Evolutionary conservation across 352 stramenopile genomes (phyloP), one percentile per base, ranked within the genome.

Genomic region (Pythium biforme): DNA sequence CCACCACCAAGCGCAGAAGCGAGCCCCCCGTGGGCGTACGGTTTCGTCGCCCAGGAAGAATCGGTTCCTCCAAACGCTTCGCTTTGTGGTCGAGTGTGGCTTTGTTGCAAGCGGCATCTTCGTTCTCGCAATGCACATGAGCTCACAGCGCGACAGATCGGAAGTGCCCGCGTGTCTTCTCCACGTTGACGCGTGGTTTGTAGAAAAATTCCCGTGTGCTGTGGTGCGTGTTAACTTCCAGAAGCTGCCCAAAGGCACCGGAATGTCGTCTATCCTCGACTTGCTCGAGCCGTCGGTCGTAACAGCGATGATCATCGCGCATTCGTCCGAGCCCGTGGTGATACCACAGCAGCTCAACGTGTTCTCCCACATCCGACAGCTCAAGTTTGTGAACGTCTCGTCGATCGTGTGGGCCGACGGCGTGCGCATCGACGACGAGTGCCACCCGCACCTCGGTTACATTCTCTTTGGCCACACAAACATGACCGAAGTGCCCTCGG

Each of bases 151-250:
- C 5, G 34, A 49, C 14, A 1, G n/a, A 25, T 34, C 33, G 8
- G 14, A 55, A 19, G 34, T 49, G 2, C 47, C 56, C 9, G 27
- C 11, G 5, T 63, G 56, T 51, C 20, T 40, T 2, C 47, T 63
- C 17, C 56, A 68, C 19, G 37, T 50, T 2, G 46, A 64, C 47
- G 34, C 62, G 9, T 68, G 62, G 62, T 60, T 68, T 25, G 41
- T 31, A 0, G 19, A 26, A 19, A 63, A 64, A 27, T 64, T 57
- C 25, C 45, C 54, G 4, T 68, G 62, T 55, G 33, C 41, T 0
- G 54, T 68, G 0, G 9, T 68, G n/a, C 29, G 60, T 14, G 43
- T 47, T 26, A 63, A 52, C 19, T 64, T 53, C 22, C 34, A 37
- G 23, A 49, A 22, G 8, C 34, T 31, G 8, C 14, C 29, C 22